Base-by-base conservation (phyloP, 345 rosid species). In the Brassica incana region DNA sequence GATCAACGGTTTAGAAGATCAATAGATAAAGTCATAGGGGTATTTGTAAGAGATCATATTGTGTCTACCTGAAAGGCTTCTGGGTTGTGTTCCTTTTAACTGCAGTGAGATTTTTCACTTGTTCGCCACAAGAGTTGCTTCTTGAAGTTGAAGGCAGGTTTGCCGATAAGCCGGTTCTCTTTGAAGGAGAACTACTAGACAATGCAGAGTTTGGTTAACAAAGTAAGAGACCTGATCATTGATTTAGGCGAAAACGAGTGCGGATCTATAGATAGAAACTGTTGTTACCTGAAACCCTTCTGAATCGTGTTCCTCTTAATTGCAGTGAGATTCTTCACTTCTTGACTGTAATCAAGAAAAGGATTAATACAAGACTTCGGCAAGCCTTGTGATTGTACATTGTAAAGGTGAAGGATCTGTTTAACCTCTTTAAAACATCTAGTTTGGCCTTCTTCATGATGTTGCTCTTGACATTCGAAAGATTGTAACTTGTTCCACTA, bases 401-500 rank as follows among this genome's bases (percentile, higher is more conserved):
- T 36, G 56, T 6, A 27, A 12, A 35, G 75, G 52, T 64, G 38
- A 69, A 64, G 10, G 63, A 33, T 58, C 11, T 3, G 11, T 56
- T 84, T 27, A 27, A 91, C 98, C 99, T 88, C 80, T 89, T 88
- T 30, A 87, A 89, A 69, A 89, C 32, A 30, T 95, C 99, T 62
- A 90, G 16, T 84, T 88, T 95, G 11, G 96, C 88, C 82, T 93
- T 95, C 90, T 91, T 95, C 98, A 93, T 89, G 79, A 93, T 82
- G 81, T 88, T 93, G 88, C 96, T 86, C 88, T 89, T 95, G 64
- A 67, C 76, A 80, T 90, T 71, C 54, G 90, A 88, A 67, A 88
- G 72, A 73, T 88, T 87, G 85, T 78, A 89, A 48, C 92, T 86
- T 61, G 90, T 82, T 59, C 84, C 88, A 85, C 77, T 52, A 74